A percentile compares a stretch with the other conserved stretches of the same genome.
These are phyloP conservation scores for Hymenochaete sp. DNA, from an alignment of 1,284 basidiomycete species.

Conservation along the genomic window DNA sequence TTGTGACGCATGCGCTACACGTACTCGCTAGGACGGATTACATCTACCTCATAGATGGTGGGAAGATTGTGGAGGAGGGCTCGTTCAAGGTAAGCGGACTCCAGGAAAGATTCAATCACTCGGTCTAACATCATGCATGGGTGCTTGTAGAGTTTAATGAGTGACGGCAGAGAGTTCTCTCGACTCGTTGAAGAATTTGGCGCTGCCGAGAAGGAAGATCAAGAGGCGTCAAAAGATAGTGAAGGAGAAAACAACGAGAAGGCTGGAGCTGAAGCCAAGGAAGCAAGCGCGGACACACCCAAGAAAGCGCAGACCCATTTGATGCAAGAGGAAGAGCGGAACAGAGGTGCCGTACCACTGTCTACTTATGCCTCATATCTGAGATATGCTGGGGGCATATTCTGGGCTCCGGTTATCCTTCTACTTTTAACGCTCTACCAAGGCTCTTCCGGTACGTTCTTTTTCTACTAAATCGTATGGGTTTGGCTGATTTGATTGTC, in stretches of 20 bases:
- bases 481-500: too few relatives aligned
- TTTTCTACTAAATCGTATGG: too few relatives aligned
- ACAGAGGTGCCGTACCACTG: conserved; percentile 43
- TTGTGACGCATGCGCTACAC: conserved; percentile 71
- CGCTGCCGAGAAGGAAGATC: conserved; percentile 28
- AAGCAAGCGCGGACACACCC: conserved; percentile 21
- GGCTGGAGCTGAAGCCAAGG: conserved; percentile 23
- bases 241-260: too few relatives aligned
- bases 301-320: conserved; percentile 28
- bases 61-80: conserved; percentile 78
- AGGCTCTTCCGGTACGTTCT: conserved; percentile 23
- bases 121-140: too few relatives aligned
- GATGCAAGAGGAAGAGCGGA: conserved; percentile 50
- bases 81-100: too few relatives aligned
- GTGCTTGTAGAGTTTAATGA: conserved; percentile 46
- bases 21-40: conserved; percentile 75
- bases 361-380: conserved; percentile 49
- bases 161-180: conserved; percentile 43
- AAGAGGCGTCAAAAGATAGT: conserved; percentile 19
- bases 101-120: too few relatives aligned
- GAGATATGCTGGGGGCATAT: conserved; percentile 25
- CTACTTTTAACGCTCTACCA: conserved; percentile 20
- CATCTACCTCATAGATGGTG: conserved; percentile 71
- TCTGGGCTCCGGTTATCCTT: conserved; percentile 20
- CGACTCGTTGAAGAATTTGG: conserved; percentile 57